These are phyloP conservation scores for Fraxinus sp. DNA, from an alignment of 305 asterid species.

Conservation along the genomic window DNA sequence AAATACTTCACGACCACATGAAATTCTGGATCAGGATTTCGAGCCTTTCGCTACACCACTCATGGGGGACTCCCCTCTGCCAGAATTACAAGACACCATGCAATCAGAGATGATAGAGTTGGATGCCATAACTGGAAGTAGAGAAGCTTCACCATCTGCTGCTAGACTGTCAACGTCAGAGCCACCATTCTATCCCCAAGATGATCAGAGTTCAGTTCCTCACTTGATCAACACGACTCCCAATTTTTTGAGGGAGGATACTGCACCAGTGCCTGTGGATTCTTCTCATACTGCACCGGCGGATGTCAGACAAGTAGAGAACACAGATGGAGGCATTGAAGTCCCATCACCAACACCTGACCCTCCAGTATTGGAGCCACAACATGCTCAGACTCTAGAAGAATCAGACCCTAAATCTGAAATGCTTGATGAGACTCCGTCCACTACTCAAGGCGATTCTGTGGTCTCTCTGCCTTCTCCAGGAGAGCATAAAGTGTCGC, in stretches of 20 bases:
- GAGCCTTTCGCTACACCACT: constrained; percentile 46
- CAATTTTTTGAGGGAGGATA: constrained; percentile 25
- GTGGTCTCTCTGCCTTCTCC: constrained; percentile 16
- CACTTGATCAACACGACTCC: constrained; percentile 23
- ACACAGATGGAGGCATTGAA: constrained; percentile 33
- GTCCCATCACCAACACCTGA: constrained; percentile 29
- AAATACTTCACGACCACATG: constrained; percentile 37
- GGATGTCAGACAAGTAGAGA: constrained; percentile 38
- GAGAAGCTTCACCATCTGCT: constrained; percentile 58
- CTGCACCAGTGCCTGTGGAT: constrained; percentile 21
- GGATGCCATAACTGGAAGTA: constrained; percentile 59
- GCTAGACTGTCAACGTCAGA: constrained; percentile 39
- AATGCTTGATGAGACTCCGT: constrained; percentile 17
- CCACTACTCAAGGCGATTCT: constrained; percentile 20
- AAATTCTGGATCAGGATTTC: constrained; percentile 38
- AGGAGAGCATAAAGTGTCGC: constrained; percentile 20
- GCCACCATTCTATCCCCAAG: constrained; percentile 26
- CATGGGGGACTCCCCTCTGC: constrained; percentile 45
- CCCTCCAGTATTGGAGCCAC: constrained; percentile 25
- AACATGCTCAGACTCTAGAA: constrained; percentile 22
- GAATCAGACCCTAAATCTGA: constrained; percentile 28
- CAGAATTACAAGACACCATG: constrained; percentile 49
- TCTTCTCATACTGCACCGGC: constrained; percentile 12
- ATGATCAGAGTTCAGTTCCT: constrained; percentile 25
- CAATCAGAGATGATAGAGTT: constrained; percentile 67